A percentile compares a stretch with the other conserved stretches of the same genome.
phyloP scores from a whole-genome alignment of 2,329 filamentous ascomycete species.

The Curvularia lunata region DNA sequence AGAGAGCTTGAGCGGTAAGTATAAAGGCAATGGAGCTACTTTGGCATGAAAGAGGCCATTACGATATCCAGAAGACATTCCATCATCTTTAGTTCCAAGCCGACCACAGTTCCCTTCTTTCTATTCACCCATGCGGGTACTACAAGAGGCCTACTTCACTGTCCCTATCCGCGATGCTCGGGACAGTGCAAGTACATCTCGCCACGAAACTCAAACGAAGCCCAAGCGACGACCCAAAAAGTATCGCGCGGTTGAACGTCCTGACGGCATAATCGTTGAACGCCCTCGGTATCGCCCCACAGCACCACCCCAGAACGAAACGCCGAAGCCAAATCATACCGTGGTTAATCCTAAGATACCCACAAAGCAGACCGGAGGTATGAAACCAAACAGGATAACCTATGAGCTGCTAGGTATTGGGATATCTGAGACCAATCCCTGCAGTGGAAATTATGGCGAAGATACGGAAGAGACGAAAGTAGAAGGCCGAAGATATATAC shows the following conservation, averaged over 20 bases:
- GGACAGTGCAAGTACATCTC: background rate
- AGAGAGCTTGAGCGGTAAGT: background rate
- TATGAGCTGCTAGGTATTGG: background rate
- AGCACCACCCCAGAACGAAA: background rate
- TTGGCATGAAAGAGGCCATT: background rate
- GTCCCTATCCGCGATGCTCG: background rate
- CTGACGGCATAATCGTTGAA: conserved; percentile 28
- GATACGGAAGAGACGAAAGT: background rate
- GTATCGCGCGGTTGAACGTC: conserved; percentile 20
- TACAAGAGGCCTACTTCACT: background rate
- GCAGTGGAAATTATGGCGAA: conserved; percentile 5
- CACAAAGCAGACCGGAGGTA: background rate
- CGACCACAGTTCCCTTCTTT: background rate
- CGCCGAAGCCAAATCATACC: conserved; percentile 6
- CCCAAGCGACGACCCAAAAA: conserved; percentile 13
- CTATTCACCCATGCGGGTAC: background rate
- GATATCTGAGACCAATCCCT: background rate
- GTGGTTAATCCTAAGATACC: background rate
- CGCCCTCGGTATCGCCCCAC: conserved; percentile 23
- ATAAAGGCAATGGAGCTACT: conserved; percentile 1
- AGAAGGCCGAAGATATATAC: conserved; percentile 5
- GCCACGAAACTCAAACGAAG: background rate
- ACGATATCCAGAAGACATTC: background rate
- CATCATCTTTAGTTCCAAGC: background rate
- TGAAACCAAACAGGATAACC: background rate